Conservation (phyloP, 331 rosid species). For the Acacia concinna region DNA sequence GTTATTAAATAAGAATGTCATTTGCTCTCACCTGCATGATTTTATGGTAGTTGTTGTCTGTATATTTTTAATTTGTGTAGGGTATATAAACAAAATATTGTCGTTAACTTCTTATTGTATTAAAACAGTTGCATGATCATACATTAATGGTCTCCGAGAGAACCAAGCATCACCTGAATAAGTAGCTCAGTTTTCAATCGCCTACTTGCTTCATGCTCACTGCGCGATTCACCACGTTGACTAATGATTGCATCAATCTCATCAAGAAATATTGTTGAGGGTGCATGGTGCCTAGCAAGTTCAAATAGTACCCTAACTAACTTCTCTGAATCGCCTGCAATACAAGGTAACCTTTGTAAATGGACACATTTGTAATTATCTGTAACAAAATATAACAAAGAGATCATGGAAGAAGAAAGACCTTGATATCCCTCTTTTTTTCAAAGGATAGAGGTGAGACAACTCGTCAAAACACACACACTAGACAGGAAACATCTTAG, state of each 20-base stretch:
- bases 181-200: constrained; percentile 95
- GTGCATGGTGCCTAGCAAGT: constrained; percentile 98
- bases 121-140: constrained; percentile 8
- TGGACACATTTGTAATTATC: not conserved
- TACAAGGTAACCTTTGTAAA: constrained; percentile 29
- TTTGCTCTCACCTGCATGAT: not conserved
- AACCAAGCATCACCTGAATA: constrained; percentile 78
- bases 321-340: constrained; percentile 96
- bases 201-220: constrained; percentile 99
- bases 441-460: not conserved
- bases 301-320: constrained; percentile 84
- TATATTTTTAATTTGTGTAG: not conserved
- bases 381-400: constrained; percentile 1
- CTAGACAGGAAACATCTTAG: not conserved
- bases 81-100: not conserved
- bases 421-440: not conserved
- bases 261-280: constrained; percentile 95
- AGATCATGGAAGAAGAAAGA: not conserved
- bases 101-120: constrained; percentile 5
- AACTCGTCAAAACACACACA: constrained; percentile 6
- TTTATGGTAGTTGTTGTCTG: not conserved
- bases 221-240: constrained; percentile 95
- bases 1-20: not conserved
- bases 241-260: constrained; percentile 98
- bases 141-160: constrained; percentile 1